A percentile compares a stretch with the other conserved stretches of the same genome.
Conservation (phyloP, 106 monocot genomes). For the Narthecium ossifragum region DNA sequence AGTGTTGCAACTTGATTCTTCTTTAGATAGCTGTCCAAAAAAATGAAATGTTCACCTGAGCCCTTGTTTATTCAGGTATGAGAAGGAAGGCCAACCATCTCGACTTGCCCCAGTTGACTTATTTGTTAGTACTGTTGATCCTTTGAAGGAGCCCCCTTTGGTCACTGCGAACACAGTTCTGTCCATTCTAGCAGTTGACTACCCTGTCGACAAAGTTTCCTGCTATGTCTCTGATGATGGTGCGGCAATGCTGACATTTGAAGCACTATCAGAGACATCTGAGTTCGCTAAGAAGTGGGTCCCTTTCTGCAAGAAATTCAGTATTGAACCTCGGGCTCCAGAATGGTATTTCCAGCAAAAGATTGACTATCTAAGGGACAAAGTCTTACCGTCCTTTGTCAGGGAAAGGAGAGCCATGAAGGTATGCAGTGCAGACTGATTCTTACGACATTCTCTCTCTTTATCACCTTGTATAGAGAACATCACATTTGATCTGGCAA, state of each 20-base stretch:
- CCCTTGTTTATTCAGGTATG: constrained; percentile 38
- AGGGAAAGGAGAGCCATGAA: constrained; percentile 61
- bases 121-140: constrained; percentile 81
- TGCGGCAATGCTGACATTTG: constrained; percentile 59
- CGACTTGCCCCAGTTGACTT: constrained; percentile 51
- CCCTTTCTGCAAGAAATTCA: constrained; percentile 58
- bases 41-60: background rate
- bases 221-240: constrained; percentile 76
- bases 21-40: background rate
- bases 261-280: constrained; percentile 54
- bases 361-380: constrained; percentile 56
- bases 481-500: background rate
- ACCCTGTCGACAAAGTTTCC: constrained; percentile 74
- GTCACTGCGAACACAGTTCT: constrained; percentile 85
- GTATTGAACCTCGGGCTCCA: constrained; percentile 46
- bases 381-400: constrained; percentile 49
- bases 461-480: too few species aligned
- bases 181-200: constrained; percentile 72
- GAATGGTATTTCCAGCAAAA: constrained; percentile 57
- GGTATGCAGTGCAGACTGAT: constrained; percentile 16
- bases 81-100: constrained; percentile 75
- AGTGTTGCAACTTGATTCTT: background rate
- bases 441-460: too few species aligned
- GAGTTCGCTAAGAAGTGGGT: constrained; percentile 68
- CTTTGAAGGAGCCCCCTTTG: constrained; percentile 73